Percentiles rank a stretch among this genome's conserved stretches.
phyloP scores from a whole-genome alignment of 208 protist species.

The Acanthamoeba triangularis region DNA sequence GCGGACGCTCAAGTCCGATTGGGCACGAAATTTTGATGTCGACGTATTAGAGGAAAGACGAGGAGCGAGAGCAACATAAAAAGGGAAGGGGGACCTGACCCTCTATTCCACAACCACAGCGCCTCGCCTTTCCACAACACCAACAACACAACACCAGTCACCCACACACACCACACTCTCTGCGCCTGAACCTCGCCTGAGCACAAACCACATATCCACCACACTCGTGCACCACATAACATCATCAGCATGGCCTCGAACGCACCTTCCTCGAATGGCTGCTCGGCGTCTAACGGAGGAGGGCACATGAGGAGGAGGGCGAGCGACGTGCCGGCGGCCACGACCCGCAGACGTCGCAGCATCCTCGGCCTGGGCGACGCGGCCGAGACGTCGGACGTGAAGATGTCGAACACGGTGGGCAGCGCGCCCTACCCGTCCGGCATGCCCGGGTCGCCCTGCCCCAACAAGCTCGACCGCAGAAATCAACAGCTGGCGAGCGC shows the following conservation, averaged over 20 bases:
- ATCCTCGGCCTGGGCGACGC: conserved; percentile 15
- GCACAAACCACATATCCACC: too few relatives aligned
- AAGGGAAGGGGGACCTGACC: too few relatives aligned
- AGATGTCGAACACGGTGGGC: conserved; percentile 24
- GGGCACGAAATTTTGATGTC: not conserved
- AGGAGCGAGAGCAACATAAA: too few relatives aligned
- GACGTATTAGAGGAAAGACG: not conserved
- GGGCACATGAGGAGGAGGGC: not conserved
- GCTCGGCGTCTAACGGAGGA: not conserved
- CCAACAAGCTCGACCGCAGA: conserved; percentile 45
- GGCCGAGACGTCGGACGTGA: conserved; percentile 7
- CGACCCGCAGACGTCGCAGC: conserved; percentile 2
- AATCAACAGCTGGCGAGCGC: not conserved
- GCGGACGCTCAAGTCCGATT: not conserved
- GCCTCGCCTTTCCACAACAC: too few relatives aligned
- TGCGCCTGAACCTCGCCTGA: too few relatives aligned
- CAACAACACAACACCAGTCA: too few relatives aligned
- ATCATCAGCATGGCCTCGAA: not conserved
- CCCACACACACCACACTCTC: too few relatives aligned
- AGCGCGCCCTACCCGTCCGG: not conserved
- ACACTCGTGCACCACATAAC: not conserved
- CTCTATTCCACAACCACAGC: too few relatives aligned
- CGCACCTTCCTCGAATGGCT: not conserved
- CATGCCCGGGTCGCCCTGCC: not conserved
- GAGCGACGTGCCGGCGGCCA: not conserved